Conservation (phyloP, 83 land plant species). For the Picea mariana region DNA sequence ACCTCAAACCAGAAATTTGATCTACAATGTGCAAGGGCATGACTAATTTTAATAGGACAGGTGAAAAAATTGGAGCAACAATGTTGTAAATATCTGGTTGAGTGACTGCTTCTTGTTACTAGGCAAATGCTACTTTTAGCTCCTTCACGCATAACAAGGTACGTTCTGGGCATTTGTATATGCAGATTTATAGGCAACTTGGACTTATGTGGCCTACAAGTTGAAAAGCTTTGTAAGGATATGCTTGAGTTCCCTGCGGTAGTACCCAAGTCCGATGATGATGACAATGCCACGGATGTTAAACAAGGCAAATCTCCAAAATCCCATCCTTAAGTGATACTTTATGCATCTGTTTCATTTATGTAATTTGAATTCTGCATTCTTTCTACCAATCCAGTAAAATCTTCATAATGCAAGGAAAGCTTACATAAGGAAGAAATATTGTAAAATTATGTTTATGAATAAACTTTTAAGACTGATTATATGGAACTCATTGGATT, state of each 20-base stretch:
- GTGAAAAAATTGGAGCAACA: neutral
- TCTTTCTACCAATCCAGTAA: neutral
- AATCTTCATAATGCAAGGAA: too few relatives aligned
- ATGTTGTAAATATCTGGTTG: neutral
- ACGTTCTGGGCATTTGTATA: neutral
- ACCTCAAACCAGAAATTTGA: neutral
- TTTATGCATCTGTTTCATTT: neutral
- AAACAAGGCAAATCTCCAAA: constrained; percentile 7
- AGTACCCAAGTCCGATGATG: constrained; percentile 40
- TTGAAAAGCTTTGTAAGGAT: constrained; percentile 59
- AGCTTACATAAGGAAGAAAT: too few relatives aligned
- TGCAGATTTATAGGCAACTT: constrained; percentile 81
- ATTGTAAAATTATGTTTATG: too few relatives aligned
- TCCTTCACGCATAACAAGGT: neutral
- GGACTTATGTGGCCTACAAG: constrained; percentile 87
- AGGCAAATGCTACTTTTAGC: neutral
- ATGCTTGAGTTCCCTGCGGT: constrained; percentile 61
- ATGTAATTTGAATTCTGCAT: neutral
- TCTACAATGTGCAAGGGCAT: neutral
- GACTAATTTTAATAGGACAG: neutral
- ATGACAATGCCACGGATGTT: constrained; percentile 7
- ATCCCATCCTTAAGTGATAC: neutral
- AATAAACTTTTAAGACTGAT: too few relatives aligned
- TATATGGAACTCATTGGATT: too few relatives aligned
- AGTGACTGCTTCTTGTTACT: neutral